Base-by-base conservation (phyloP, 2,329 filamentous ascomycete genomes). In the Biscogniauxia mediterranea region DNA sequence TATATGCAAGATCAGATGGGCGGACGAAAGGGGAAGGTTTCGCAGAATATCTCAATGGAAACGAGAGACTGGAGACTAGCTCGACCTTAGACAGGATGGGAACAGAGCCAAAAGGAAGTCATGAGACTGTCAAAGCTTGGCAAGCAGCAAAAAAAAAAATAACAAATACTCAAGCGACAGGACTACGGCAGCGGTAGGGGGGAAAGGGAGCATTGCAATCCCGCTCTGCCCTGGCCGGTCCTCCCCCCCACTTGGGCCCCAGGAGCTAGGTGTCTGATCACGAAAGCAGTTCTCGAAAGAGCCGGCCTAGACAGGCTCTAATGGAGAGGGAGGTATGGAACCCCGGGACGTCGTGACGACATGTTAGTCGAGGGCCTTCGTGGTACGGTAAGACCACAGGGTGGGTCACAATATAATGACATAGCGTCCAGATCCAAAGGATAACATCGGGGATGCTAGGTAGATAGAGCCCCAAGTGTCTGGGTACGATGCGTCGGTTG, bases 1-100 rank as follows among this genome's bases (percentile, higher is more conserved):
- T 23, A 54, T 53, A 54, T 54, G 57, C 60, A 65, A 62, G 65
- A 69, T 72, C 70, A 69, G 64, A 70, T 70, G 68, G 65, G 49
- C 66, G 54, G 64, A 71, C 69, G 32, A 70, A 72, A 70, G 52
- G 59, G 70, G 70, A 72, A 72, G 70, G 70, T 72, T 71, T 71
- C 65, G 55, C 56, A 68, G 46, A 55, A 21, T 54, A 61, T 61
- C 58, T 59, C 61, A 62, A 61, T 62, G 60, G 61, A 66, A 63
- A 65, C 61, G 60, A 61, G 61, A 56, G 58, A 54, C 63, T 63
- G 61, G 67, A 70, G 61, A 59, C 63, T 66, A 52, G 61, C 57
- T 65, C 51, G 53, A 58, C 53, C 56, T 64, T 55, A 56, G 55
- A 66, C 62, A 64, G 63, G 56, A 56, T 59, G 64, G 62, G 63